A percentile compares a stretch with the other conserved stretches of the same genome.
phyloP scores from a whole-genome alignment of 768 basidiomycete species.

The Rhodotorula toruloides region DNA sequence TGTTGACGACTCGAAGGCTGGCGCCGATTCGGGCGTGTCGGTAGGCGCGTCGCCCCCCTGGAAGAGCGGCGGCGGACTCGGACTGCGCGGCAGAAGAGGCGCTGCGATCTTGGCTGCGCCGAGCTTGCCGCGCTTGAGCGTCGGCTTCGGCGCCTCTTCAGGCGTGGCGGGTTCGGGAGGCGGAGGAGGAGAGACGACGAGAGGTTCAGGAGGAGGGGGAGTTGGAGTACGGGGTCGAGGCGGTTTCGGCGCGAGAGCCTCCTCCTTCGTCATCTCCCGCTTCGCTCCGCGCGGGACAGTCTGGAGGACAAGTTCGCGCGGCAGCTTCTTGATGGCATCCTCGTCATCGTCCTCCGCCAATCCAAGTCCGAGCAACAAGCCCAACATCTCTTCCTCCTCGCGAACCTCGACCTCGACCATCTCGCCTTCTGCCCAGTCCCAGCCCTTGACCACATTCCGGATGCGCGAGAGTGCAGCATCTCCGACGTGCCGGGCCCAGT shows the following conservation, averaged over 20 bases:
- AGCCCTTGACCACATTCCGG: slow-evolving; percentile 16
- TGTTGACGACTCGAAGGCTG: neutral
- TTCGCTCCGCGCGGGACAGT: slow-evolving; percentile 29
- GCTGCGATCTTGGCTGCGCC: slow-evolving; percentile 16
- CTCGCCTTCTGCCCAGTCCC: slow-evolving; percentile 33
- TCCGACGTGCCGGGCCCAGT: slow-evolving; percentile 20
- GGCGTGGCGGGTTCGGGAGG: neutral
- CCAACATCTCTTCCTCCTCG: slow-evolving; percentile 34
- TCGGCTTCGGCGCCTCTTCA: neutral
- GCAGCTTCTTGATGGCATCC: neutral
- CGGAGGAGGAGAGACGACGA: no score
- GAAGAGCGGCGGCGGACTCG: slow-evolving; percentile 25
- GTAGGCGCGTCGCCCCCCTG: slow-evolving; percentile 16
- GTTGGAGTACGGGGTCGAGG: neutral
- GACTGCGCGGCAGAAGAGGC: slow-evolving; percentile 6
- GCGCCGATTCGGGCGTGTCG: neutral
- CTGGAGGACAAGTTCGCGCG: slow-evolving; percentile 3
- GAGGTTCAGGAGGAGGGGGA: neutral
- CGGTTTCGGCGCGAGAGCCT: slow-evolving; percentile 21
- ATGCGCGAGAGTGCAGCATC: slow-evolving; percentile 24
- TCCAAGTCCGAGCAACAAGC: slow-evolving; percentile 20
- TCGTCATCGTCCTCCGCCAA: slow-evolving; percentile 2
- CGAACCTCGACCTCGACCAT: slow-evolving; percentile 29
- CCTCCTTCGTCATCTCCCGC: slow-evolving; percentile 30
- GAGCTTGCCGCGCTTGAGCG: slow-evolving; percentile 18